Evolutionary conservation across 805 yeast species (phyloP).

Genomic region (Phaffomyces thermotolerans): DNA sequence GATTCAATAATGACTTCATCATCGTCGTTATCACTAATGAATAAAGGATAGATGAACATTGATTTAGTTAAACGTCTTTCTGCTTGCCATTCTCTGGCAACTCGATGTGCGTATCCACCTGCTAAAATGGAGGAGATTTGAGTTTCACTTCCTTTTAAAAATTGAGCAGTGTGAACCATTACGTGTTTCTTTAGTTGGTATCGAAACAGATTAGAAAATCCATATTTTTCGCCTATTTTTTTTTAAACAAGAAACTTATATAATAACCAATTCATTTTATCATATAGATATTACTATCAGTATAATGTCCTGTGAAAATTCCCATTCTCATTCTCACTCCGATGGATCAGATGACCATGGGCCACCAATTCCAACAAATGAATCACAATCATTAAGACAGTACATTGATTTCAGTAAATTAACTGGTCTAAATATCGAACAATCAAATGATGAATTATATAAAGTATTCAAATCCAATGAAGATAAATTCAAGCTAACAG

Average conservation of each 20-base stretch:
- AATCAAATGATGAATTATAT: slow-evolving; percentile 40
- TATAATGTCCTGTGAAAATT: slow-evolving; percentile 31
- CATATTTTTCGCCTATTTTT: background rate
- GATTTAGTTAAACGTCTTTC: slow-evolving; percentile 76
- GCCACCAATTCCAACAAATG: slow-evolving; percentile 65
- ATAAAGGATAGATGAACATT: slow-evolving; percentile 90
- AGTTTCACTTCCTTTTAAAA: slow-evolving; percentile 48
- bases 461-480: slow-evolving; percentile 42
- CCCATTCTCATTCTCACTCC: slow-evolving; percentile 15
- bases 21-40: slow-evolving; percentile 72
- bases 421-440: slow-evolving; percentile 55
- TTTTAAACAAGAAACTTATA: no score
- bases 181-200: background rate
- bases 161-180: slow-evolving; percentile 68
- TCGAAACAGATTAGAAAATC: background rate
- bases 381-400: slow-evolving; percentile 57
- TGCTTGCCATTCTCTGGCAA: slow-evolving; percentile 85
- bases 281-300: no score
- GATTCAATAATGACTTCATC: slow-evolving; percentile 71
- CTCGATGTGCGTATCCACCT: slow-evolving; percentile 92
- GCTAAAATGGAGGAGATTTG: slow-evolving; percentile 71
- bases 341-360: slow-evolving; percentile 23
- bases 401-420: slow-evolving; percentile 55
- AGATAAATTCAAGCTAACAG: slow-evolving; percentile 41
- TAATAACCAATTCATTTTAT: no score